phyloP scores from a whole-genome alignment of 2,329 filamentous ascomycete species.

The Paecilomyces variotii region DNA sequence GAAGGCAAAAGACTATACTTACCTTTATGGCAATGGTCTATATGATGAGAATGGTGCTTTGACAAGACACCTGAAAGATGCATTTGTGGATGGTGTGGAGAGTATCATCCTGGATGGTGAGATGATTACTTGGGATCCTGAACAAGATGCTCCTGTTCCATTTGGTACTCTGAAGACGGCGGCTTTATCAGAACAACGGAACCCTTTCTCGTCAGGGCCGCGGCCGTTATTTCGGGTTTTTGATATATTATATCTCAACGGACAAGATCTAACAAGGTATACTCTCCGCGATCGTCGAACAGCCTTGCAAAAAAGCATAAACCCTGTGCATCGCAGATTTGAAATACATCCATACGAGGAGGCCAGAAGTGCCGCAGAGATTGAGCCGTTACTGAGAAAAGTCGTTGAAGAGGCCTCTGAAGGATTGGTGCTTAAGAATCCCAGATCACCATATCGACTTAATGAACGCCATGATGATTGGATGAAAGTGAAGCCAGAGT shows the following conservation, averaged over 20 bases:
- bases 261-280: conserved; percentile 68
- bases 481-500: conserved; percentile 98
- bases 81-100: conserved; percentile 68
- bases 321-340: conserved; percentile 62
- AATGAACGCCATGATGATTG: conserved; percentile 92
- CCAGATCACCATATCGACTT: conserved; percentile 73
- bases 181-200: conserved; percentile 69
- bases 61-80: conserved; percentile 68
- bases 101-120: conserved; percentile 93
- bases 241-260: conserved; percentile 85
- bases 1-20: conserved; percentile 93
- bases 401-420: conserved; percentile 84
- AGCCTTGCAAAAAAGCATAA: conserved; percentile 65
- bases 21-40: conserved; percentile 76
- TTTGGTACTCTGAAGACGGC: conserved; percentile 94
- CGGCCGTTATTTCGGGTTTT: conserved; percentile 80
- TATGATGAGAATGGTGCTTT: conserved; percentile 67
- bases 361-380: conserved; percentile 59
- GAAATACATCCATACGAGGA: conserved; percentile 70
- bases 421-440: conserved; percentile 89
- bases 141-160: conserved; percentile 71
- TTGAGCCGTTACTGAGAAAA: conserved; percentile 70
- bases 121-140: conserved; percentile 97
- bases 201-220: conserved; percentile 56
- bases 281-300: conserved; percentile 71